These are phyloP conservation scores for Hymenoscyphus infarciens DNA, from an alignment of 2,329 filamentous ascomycete species.

Conservation along the genomic window DNA sequence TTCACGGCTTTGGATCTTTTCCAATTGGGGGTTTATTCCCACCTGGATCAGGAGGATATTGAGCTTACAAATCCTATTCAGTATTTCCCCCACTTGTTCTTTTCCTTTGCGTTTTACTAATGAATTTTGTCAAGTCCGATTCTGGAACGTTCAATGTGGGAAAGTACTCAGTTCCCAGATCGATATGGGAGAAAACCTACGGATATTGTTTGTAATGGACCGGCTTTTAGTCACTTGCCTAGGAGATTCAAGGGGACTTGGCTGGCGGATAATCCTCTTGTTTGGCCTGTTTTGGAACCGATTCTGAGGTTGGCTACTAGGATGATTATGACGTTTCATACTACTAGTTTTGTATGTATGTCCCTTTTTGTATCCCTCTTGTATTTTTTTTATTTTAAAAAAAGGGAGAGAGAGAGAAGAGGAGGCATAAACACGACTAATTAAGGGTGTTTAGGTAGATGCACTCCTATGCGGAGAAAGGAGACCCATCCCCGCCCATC, in stretches of 20 bases:
- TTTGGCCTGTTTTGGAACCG: not conserved
- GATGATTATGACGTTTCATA: not conserved
- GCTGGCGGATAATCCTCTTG: not conserved
- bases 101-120: not conserved
- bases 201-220: not conserved
- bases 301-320: not conserved
- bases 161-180: not conserved
- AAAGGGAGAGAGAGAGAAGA: too few species aligned
- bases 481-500: not conserved
- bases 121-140: not conserved
- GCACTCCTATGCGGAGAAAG: not conserved
- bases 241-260: not conserved
- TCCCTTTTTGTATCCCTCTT: not conserved
- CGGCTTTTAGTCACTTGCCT: not conserved
- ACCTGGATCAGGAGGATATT: not conserved
- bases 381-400: too few species aligned
- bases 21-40: not conserved
- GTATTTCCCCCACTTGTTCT: not conserved
- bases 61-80: not conserved
- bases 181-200: not conserved
- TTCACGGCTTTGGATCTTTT: not conserved
- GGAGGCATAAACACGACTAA: too few species aligned
- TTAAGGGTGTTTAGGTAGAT: not conserved
- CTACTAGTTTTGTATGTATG: not conserved
- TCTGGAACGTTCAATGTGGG: too few species aligned